Evolutionary conservation across 2,329 filamentous ascomycete species (phyloP).

Genomic region (Pezicula carpinea): DNA sequence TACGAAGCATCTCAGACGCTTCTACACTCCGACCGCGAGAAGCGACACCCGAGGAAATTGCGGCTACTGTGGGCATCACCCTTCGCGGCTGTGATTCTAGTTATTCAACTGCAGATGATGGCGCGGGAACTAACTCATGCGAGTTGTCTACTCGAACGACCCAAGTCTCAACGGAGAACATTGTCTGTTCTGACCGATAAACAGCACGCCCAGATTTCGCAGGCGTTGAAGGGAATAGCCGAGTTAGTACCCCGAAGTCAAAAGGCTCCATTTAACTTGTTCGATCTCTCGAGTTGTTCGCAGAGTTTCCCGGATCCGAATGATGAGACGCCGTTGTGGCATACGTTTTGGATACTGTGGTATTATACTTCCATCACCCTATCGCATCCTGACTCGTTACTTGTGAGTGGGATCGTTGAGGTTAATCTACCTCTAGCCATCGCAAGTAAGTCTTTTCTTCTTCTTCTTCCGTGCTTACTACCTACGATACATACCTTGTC

Average conservation of each 20-base stretch:
- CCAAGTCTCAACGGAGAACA: conserved; percentile 4
- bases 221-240: conserved; percentile 7
- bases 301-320: neutral
- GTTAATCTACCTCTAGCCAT: conserved; percentile 4
- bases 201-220: conserved; percentile 7
- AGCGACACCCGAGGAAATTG: conserved; percentile 2
- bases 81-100: conserved; percentile 7
- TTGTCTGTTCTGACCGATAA: conserved; percentile 6
- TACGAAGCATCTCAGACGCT: conserved; percentile 7
- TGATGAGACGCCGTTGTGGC: conserved; percentile 4
- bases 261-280: conserved; percentile 4
- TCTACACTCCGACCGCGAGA: conserved; percentile 2
- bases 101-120: conserved; percentile 9
- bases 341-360: conserved; percentile 8
- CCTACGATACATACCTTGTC: too few relatives aligned
- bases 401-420: conserved; percentile 4
- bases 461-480: too few relatives aligned
- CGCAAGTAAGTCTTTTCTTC: conserved; percentile 1
- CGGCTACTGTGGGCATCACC: conserved; percentile 5
- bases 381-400: conserved; percentile 4
- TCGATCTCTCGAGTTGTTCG: neutral
- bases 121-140: conserved; percentile 4
- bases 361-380: conserved; percentile 5
- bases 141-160: conserved; percentile 6
- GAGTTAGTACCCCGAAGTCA: conserved; percentile 6